Evolutionary conservation across 2,329 filamentous ascomycete genomes (phyloP).

Genomic region (Neofusicoccum sp.): DNA sequence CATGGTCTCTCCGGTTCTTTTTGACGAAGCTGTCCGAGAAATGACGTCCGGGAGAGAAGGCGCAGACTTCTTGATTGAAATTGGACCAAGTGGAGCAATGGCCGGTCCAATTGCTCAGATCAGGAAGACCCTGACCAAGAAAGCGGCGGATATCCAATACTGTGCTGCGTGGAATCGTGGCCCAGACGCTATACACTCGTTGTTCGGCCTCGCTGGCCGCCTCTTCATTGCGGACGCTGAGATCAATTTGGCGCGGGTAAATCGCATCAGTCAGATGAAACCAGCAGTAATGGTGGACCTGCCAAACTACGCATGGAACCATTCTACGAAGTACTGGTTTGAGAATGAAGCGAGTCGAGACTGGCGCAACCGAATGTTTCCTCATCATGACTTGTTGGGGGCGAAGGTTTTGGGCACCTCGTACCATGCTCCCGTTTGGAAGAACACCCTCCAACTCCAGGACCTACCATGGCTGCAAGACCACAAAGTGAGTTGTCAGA

Average conservation of each 20-base stretch:
- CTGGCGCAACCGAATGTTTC: constrained; percentile 23
- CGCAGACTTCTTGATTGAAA: constrained; percentile 25
- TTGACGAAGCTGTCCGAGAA: constrained; percentile 23
- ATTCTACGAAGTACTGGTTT: constrained; percentile 27
- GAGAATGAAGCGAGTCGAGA: constrained; percentile 28
- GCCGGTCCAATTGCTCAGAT: constrained; percentile 24
- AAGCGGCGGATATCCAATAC: constrained; percentile 15
- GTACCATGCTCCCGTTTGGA: constrained; percentile 42
- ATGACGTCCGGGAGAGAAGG: constrained; percentile 15
- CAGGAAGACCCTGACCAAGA: background rate
- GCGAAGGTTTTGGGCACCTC: constrained; percentile 33
- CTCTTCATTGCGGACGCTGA: background rate
- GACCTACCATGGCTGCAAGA: constrained; percentile 51
- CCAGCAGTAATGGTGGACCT: constrained; percentile 27
- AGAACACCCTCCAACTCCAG: constrained; percentile 42
- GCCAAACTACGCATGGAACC: constrained; percentile 33
- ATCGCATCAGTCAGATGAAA: background rate
- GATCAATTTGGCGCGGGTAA: background rate
- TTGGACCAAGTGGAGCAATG: constrained; percentile 27
- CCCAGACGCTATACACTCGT: background rate
- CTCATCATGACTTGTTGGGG: constrained; percentile 30
- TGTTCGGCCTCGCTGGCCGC: background rate
- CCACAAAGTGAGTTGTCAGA: constrained; percentile 35
- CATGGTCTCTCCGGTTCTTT: constrained; percentile 17
- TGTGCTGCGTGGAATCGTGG: constrained; percentile 4